These are phyloP conservation scores for Tricholoma furcatifolium DNA, from an alignment of 768 basidiomycete species.

Conservation along the genomic window DNA sequence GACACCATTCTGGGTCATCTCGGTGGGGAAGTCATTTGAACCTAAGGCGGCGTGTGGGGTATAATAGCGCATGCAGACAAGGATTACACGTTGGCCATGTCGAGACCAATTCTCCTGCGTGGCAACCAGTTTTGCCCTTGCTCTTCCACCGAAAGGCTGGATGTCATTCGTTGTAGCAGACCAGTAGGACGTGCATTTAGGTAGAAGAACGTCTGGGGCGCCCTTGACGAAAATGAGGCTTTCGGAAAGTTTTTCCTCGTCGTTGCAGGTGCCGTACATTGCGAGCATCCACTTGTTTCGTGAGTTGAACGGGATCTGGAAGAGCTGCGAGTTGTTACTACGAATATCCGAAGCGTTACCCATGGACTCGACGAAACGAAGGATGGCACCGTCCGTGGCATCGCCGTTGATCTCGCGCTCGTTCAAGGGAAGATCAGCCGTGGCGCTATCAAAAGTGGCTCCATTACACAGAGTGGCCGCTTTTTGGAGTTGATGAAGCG, in stretches of 20 bases:
- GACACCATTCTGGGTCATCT: conserved; percentile 37
- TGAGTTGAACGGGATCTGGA: conserved; percentile 46
- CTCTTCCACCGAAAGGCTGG: conserved; percentile 25
- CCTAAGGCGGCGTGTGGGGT: conserved; percentile 20
- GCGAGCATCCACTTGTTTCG: conserved; percentile 62
- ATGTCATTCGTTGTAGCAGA: conserved; percentile 18
- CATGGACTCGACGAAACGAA: conserved; percentile 42
- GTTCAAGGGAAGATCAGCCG: conserved; percentile 22
- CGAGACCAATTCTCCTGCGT: conserved; percentile 43
- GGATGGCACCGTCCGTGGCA: conserved; percentile 53
- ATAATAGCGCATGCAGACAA: conserved; percentile 35
- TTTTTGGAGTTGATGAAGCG: conserved; percentile 26
- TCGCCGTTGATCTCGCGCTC: conserved; percentile 42
- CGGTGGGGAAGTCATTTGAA: conserved; percentile 24
- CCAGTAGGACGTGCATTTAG: conserved; percentile 29
- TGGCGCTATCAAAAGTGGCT: conserved; percentile 43
- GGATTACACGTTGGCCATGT: conserved; percentile 53
- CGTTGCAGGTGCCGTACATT: conserved; percentile 23
- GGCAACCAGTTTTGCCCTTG: conserved; percentile 17
- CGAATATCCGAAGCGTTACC: conserved; percentile 21
- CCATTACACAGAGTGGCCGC: conserved; percentile 55
- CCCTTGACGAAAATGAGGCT: conserved; percentile 51
- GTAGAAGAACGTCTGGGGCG: conserved; percentile 54
- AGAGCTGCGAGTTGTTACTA: conserved; percentile 22
- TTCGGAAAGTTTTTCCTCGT: conserved; percentile 8